Percentiles rank a stretch among this genome's conserved stretches.
phyloP scores from a whole-genome alignment of 73 alveolate genomes.

The Tetrahymena borealis region DNA sequence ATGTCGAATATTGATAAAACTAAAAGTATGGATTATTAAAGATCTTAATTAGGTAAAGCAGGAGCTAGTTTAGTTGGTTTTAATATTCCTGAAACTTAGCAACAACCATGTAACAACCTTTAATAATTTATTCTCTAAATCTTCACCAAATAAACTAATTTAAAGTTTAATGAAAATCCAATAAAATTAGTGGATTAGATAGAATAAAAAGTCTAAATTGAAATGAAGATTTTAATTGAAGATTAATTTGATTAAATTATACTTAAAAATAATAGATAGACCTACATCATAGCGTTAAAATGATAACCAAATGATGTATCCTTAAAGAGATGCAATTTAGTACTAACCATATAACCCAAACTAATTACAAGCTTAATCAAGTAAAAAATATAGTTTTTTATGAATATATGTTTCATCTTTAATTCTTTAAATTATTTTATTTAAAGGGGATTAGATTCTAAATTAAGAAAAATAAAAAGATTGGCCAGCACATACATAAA shows the following conservation, averaged over 20 bases:
- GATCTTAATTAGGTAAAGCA: not conserved
- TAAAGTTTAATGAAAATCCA: too few relatives aligned
- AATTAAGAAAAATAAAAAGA: slow-evolving; percentile 22
- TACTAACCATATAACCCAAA: not conserved
- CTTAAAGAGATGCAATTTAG: not conserved
- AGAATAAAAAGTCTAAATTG: not conserved
- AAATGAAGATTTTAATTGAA: not conserved
- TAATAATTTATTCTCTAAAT: too few relatives aligned
- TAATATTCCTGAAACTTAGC: not conserved
- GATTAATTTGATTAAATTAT: too few relatives aligned
- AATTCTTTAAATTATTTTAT: not conserved
- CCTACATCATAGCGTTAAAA: not conserved
- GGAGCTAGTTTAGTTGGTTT: not conserved
- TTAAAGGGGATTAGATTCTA: slow-evolving; percentile 16
- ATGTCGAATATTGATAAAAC: slow-evolving; percentile 24
- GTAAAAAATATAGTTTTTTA: not conserved
- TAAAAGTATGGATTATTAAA: not conserved
- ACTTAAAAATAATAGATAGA: not conserved
- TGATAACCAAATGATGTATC: not conserved
- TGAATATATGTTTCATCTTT: not conserved
- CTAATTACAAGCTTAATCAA: not conserved
- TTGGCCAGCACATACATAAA: slow-evolving; percentile 5
- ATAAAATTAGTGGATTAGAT: too few relatives aligned
- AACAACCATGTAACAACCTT: too few relatives aligned
- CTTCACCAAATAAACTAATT: too few relatives aligned